A percentile compares a stretch with the other conserved stretches of the same genome.
Conservation (phyloP, 768 basidiomycete genomes). For the Pleurotus cornucopiae region DNA sequence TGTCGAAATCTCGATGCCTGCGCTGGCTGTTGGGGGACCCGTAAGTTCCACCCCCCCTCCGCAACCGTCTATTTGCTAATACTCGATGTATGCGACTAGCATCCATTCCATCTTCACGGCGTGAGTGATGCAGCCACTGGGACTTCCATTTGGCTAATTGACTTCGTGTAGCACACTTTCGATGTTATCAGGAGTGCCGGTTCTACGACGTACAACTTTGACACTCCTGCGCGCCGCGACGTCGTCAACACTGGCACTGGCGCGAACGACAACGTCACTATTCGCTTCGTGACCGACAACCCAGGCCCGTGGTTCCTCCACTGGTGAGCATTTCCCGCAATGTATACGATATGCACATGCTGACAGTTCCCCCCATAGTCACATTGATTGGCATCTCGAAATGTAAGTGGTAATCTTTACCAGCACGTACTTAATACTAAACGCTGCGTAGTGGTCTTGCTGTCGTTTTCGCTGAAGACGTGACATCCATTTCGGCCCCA, state of each 20-base stretch:
- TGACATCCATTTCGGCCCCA: background rate
- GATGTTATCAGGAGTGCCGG: constrained; percentile 40
- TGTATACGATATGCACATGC: too few relatives aligned
- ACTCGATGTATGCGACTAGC: constrained; percentile 13
- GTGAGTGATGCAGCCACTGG: constrained; percentile 13
- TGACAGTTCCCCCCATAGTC: constrained; percentile 17
- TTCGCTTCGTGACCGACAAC: constrained; percentile 50
- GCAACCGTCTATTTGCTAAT: background rate
- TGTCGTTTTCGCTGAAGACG: constrained; percentile 31
- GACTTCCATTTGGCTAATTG: too few relatives aligned
- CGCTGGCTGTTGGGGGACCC: constrained; percentile 31
- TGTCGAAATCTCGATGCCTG: constrained; percentile 27
- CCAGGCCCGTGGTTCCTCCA: constrained; percentile 45
- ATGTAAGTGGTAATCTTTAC: constrained; percentile 9
- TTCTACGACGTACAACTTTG: constrained; percentile 31
- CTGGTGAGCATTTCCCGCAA: constrained; percentile 19
- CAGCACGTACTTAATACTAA: background rate
- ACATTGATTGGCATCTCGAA: constrained; percentile 39
- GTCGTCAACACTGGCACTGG: constrained; percentile 28
- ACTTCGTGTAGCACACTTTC: constrained; percentile 33
- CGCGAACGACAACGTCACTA: constrained; percentile 29
- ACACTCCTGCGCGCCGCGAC: constrained; percentile 53
- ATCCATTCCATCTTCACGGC: constrained; percentile 37
- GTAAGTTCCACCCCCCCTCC: constrained; percentile 16
- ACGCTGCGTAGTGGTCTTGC: constrained; percentile 19